Evolutionary conservation across 1,284 basidiomycete genomes (phyloP).

Genomic region (Ganoderma sp.): DNA sequence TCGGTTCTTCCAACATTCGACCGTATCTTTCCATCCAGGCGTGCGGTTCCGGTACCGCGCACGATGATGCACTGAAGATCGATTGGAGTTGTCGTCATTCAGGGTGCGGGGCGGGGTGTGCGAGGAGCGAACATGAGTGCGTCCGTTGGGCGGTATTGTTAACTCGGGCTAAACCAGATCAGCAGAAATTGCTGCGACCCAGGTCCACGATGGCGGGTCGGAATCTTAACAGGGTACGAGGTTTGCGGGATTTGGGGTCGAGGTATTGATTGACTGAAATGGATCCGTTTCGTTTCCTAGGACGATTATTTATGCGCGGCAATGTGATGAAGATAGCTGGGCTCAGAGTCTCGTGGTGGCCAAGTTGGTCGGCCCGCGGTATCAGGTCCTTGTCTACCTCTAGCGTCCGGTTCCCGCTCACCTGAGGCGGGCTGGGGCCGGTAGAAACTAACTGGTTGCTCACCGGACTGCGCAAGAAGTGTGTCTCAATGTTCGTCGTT

Average conservation of each 20-base stretch:
- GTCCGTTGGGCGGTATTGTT: background rate
- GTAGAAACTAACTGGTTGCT: background rate
- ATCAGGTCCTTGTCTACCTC: no score
- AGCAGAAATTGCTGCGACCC: slow-evolving; percentile 7
- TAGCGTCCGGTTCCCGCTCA: background rate
- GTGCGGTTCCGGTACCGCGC: background rate
- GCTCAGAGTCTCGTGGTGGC: background rate
- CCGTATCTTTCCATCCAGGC: background rate
- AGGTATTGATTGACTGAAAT: background rate
- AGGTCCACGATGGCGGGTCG: background rate
- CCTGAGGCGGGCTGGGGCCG: background rate
- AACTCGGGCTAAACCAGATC: background rate
- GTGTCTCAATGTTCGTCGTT: background rate
- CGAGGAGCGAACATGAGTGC: background rate
- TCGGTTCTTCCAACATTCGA: background rate
- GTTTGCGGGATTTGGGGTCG: slow-evolving; percentile 1
- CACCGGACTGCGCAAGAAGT: background rate
- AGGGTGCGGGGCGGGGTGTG: background rate
- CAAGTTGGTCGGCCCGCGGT: background rate
- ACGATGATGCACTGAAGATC: background rate
- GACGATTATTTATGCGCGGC: background rate
- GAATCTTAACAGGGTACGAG: slow-evolving; percentile 7
- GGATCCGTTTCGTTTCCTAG: background rate
- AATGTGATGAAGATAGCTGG: background rate
- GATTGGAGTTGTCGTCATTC: background rate